Conservation (phyloP, 2,329 filamentous ascomycete genomes). For the Talaromyces amestolkiae region DNA sequence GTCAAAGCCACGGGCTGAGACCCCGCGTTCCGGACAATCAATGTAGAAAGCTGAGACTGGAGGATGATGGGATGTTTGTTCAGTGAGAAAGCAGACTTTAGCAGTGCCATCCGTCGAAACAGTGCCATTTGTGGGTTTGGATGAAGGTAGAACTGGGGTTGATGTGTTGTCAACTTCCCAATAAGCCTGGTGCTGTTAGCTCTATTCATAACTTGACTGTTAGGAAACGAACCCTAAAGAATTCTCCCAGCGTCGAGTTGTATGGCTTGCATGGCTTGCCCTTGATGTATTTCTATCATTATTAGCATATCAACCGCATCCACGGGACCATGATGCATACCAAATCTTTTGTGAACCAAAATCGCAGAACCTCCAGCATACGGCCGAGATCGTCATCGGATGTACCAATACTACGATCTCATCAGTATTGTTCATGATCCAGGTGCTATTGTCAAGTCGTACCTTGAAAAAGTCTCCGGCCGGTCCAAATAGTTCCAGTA, state of each 20-base stretch:
- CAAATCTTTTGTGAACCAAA: slow-evolving; percentile 98
- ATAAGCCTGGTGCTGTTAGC: slow-evolving; percentile 65
- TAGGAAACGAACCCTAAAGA: slow-evolving; percentile 72
- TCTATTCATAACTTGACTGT: neutral
- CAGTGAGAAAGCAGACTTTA: slow-evolving; percentile 88
- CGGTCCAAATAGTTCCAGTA: slow-evolving; percentile 99
- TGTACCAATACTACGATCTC: slow-evolving; percentile 66
- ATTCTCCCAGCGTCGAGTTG: slow-evolving; percentile 94
- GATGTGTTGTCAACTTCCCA: slow-evolving; percentile 86
- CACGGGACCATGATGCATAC: slow-evolving; percentile 35
- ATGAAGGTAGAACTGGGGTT: slow-evolving; percentile 55
- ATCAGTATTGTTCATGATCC: slow-evolving; percentile 30
- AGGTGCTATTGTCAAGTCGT: slow-evolving; percentile 4
- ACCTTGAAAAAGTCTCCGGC: slow-evolving; percentile 80
- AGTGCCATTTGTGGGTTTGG: slow-evolving; percentile 34
- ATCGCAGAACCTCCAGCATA: slow-evolving; percentile 90
- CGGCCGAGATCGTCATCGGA: slow-evolving; percentile 88
- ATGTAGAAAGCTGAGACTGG: slow-evolving; percentile 95
- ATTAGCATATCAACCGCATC: slow-evolving; percentile 1
- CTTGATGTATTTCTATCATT: slow-evolving; percentile 82
- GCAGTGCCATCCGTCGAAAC: slow-evolving; percentile 50
- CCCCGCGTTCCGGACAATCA: slow-evolving; percentile 84
- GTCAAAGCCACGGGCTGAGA: slow-evolving; percentile 86
- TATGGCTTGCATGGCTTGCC: slow-evolving; percentile 98
- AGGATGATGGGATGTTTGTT: slow-evolving; percentile 97